A percentile compares a stretch with the other conserved stretches of the same genome.
Conservation (phyloP, 2,329 filamentous ascomycete genomes). For the Colletotrichum sp. region DNA sequence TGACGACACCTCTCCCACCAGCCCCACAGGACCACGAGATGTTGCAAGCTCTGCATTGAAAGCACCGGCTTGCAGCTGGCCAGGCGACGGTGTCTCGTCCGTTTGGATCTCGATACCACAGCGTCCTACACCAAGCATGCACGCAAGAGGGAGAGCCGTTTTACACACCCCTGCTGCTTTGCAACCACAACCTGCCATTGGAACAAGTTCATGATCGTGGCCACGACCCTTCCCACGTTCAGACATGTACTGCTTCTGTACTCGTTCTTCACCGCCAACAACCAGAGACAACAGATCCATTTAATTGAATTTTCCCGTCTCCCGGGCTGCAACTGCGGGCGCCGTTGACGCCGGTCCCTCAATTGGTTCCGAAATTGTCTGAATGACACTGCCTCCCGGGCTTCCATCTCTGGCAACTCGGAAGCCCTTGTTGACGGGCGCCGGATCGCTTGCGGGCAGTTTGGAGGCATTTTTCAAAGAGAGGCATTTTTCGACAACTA, state of each 20-base stretch:
- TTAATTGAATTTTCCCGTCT: constrained; percentile 13
- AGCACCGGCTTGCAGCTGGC: constrained; percentile 11
- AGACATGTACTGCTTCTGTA: background rate
- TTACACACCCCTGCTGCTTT: constrained; percentile 4
- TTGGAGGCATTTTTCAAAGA: background rate
- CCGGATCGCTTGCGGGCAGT: background rate
- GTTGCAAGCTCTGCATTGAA: constrained; percentile 18
- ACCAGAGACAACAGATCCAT: constrained; percentile 6
- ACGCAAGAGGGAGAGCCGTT: background rate
- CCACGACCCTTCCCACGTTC: background rate
- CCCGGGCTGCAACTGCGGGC: constrained; percentile 8
- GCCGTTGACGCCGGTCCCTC: background rate
- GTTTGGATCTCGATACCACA: constrained; percentile 20
- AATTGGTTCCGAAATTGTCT: background rate
- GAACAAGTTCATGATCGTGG: background rate
- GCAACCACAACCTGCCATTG: constrained; percentile 3
- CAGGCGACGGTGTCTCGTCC: constrained; percentile 11
- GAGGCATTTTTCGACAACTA: background rate
- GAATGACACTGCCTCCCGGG: background rate
- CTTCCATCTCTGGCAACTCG: constrained; percentile 9
- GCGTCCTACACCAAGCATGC: constrained; percentile 6
- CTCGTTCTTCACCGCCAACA: constrained; percentile 12
- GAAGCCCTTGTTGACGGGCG: background rate
- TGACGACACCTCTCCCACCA: background rate
- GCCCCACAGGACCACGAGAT: constrained; percentile 20